Percentiles rank a stretch among this genome's conserved stretches.
Evolutionary conservation across 441 rosid species (phyloP).

Genomic region (Gossypium lobatum): DNA sequence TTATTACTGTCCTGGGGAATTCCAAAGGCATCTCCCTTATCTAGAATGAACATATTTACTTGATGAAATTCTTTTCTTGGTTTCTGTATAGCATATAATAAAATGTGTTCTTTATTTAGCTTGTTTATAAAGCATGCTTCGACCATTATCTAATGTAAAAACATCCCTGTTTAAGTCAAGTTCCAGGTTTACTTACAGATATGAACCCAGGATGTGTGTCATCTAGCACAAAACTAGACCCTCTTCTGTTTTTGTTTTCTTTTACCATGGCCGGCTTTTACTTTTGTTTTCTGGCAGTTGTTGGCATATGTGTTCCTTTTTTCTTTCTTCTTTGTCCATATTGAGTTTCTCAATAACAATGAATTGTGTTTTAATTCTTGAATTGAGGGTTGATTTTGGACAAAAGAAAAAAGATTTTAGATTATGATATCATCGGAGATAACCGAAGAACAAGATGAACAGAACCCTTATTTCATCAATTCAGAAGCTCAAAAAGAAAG

Average conservation of each 20-base stretch:
- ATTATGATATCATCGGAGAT: conserved; percentile 31
- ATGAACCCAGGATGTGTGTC: neutral
- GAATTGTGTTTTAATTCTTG: neutral
- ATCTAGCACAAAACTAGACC: neutral
- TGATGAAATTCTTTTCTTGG: neutral
- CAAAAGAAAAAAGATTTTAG: neutral
- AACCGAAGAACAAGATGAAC: conserved; percentile 25
- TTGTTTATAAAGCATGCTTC: neutral
- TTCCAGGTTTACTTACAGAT: neutral
- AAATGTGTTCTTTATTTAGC: neutral
- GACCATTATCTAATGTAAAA: neutral
- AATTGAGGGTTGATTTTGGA: neutral
- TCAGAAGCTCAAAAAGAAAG: conserved; percentile 20
- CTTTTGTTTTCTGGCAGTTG: neutral
- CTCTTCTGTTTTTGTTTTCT: neutral
- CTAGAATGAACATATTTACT: too few relatives aligned
- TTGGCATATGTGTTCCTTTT: neutral
- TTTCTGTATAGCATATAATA: too few relatives aligned
- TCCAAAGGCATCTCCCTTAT: too few relatives aligned
- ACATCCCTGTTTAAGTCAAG: neutral
- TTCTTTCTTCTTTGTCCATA: neutral
- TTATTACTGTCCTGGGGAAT: too few relatives aligned
- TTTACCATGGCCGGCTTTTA: conserved; percentile 15
- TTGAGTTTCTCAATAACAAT: neutral
- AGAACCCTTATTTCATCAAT: conserved; percentile 2